Evolutionary conservation across 2,329 filamentous ascomycete species (phyloP).

Genomic region (Aurifilum marmelostoma): DNA sequence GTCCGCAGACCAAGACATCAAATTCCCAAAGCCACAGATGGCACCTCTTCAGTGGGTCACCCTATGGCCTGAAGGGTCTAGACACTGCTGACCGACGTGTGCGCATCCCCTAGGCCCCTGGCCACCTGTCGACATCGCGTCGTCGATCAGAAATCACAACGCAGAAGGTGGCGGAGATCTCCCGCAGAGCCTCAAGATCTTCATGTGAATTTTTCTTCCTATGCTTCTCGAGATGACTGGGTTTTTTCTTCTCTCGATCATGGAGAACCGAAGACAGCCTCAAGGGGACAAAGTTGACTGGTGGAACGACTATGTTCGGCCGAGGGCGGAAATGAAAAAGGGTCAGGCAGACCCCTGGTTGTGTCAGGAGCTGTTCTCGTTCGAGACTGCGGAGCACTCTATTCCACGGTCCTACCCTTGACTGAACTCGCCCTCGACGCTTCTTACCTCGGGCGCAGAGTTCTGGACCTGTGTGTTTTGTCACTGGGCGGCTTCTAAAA

Average conservation of each 20-base stretch:
- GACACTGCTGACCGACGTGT: not conserved
- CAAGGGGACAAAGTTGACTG: not conserved
- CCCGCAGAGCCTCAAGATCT: slow-evolving; percentile 6
- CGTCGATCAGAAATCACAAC: not conserved
- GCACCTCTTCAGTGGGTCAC: not conserved
- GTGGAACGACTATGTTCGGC: not conserved
- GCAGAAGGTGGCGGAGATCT: not conserved
- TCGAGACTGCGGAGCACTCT: not conserved
- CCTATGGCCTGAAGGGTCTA: not conserved
- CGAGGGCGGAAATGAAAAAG: slow-evolving; percentile 4
- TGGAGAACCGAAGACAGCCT: not conserved
- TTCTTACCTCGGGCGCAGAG: no score
- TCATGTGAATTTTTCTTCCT: not conserved
- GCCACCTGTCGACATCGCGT: not conserved
- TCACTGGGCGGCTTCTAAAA: no score
- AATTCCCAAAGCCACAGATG: not conserved
- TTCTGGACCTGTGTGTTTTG: no score
- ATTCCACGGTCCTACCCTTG: not conserved
- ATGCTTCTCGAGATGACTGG: not conserved
- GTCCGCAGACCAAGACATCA: no score
- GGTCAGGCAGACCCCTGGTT: not conserved
- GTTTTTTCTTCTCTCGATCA: not conserved
- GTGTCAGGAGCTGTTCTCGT: not conserved
- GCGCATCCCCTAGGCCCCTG: not conserved
- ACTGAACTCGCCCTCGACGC: not conserved